Percentiles rank a stretch among this genome's conserved stretches.
These are phyloP conservation scores for Gliomastix tumulicola DNA, from an alignment of 2,329 filamentous ascomycete genomes.

Conservation along the genomic window DNA sequence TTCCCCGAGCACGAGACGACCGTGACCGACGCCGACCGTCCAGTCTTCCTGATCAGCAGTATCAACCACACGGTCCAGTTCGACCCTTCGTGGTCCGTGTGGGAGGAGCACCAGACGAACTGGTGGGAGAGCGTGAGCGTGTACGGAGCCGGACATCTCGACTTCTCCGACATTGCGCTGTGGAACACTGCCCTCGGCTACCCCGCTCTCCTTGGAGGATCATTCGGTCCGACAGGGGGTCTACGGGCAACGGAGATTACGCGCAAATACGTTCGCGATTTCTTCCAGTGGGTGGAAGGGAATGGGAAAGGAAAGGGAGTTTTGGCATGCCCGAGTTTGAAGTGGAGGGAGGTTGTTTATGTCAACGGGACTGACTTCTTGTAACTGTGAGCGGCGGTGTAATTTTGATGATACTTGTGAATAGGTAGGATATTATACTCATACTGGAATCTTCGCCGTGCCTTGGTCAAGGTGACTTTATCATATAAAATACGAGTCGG, in stretches of 20 bases:
- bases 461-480: too few species aligned
- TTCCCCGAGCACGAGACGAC: neutral
- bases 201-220: neutral
- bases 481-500: too few species aligned
- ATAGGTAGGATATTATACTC: too few species aligned
- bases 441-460: too few species aligned
- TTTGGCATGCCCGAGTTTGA: neutral
- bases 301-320: neutral
- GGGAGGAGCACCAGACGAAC: neutral
- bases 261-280: neutral
- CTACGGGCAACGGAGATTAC: neutral
- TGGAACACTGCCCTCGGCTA: neutral
- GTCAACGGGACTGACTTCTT: neutral
- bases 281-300: neutral
- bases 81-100: neutral
- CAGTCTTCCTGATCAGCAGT: neutral
- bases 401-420: too few species aligned
- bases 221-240: neutral
- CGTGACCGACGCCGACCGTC: neutral
- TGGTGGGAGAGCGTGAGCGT: neutral
- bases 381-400: too few species aligned
- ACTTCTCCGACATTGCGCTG: neutral
- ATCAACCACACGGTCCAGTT: neutral
- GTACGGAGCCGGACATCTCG: neutral
- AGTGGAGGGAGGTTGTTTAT: neutral